Evolutionary conservation across 305 asterid genomes (phyloP), one percentile per base, ranked within the genome.

Genomic region (Solanum aculeatissimum): DNA sequence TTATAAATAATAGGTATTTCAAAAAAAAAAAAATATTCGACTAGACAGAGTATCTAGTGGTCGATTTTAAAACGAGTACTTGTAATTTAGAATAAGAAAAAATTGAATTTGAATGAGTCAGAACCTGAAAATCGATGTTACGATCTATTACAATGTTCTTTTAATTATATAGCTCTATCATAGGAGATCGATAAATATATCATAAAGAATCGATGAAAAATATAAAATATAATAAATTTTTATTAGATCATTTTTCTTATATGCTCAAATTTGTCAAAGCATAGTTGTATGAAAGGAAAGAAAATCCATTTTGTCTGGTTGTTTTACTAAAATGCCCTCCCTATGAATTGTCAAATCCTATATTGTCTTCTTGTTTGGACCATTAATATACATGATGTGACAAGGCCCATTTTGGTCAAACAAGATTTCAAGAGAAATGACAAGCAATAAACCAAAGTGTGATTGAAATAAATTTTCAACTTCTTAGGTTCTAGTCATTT

Each of bases 331-430:
- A 70, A 70, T 4, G 0, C 29, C 74, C 32, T 40, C 51, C 77
- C 85, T 89, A 65, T 90, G 87, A 75, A 75, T 75, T 49, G 82
- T 75, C 82, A 75, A 49, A 49, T 75, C 82, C 16, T 49, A 18
- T 9, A 49, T 27, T 75, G 82, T 75, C 63, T 49, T 42, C 18
- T 75, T 75, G 45, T 29, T 75, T 49, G 63, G 63, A 75, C 43
- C 63, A 75, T 27, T 29, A 75, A 70, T 32, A 75, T 3, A 25
- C 60, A 49, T 75, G 82, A 75, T 75, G 82, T 49, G 82, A 75
- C 82, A 75, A 75, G 63, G 43, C 82, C 63, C 82, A 9, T 49
- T 75, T 70, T 49, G 25, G 82, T 75, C 82, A 49, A 75, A 75
- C 63, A 49, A 27, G 18, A 25, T 47, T 40, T 70, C 54, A 70